phyloP scores from a whole-genome alignment of 371 early-diverging fungal species.

The Entomophthora muscae region DNA sequence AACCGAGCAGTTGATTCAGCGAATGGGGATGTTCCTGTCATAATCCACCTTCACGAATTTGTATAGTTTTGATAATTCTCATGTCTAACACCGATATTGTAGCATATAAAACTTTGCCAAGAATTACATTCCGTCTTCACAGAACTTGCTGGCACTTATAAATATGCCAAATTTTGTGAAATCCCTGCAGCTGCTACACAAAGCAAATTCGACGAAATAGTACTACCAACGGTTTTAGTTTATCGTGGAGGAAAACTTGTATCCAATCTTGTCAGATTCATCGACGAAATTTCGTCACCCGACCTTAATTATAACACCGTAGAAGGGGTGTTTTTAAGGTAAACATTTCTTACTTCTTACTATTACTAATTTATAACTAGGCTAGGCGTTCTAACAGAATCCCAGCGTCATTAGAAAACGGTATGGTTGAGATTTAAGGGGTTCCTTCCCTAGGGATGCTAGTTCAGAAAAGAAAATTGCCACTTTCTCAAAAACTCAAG shows the following conservation, averaged over 20 bases:
- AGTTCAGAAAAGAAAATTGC: too few species aligned
- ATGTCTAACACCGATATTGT: not conserved
- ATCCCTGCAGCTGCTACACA: not conserved
- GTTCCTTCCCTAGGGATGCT: too few species aligned
- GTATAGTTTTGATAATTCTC: not conserved
- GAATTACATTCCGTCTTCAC: not conserved
- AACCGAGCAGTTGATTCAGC: not conserved
- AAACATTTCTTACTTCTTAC: not conserved
- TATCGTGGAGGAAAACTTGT: conserved; percentile 1
- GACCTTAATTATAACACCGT: not conserved
- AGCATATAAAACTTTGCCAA: not conserved
- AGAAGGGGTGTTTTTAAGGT: not conserved
- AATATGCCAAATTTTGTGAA: not conserved
- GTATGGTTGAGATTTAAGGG: too few species aligned
- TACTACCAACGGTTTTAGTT: not conserved
- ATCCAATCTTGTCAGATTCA: not conserved
- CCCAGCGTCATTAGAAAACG: not conserved
- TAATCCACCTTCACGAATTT: not conserved
- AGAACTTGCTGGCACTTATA: not conserved
- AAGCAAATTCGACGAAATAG: conserved; percentile 6
- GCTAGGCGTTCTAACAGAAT: not conserved
- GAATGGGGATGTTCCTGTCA: not conserved
- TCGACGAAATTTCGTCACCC: not conserved
- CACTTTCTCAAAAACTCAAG: too few species aligned
- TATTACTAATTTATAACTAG: not conserved